Base-by-base conservation (phyloP, 106 monocot species). In the Triglochin maritima region DNA sequence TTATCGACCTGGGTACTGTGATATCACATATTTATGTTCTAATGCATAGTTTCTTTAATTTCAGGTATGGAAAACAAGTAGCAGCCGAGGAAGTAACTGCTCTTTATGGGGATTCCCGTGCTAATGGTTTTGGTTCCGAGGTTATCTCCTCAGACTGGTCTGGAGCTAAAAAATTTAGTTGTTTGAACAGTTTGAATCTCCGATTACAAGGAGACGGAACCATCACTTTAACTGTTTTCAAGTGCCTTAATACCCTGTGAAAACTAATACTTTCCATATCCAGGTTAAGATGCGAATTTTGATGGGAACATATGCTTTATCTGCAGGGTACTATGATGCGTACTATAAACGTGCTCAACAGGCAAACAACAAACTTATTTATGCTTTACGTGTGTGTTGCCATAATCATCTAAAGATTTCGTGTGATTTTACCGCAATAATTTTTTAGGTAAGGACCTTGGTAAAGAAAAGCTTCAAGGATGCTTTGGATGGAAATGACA, bases 251-350 rank as follows among this genome's bases (percentile, higher is more conserved):
- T 62, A 7, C 1, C 46, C 11, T 63, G 45, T 13, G 5, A 63
- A 63, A 47, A 12, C 14, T 4, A 3, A 55, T 55, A 12, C 55
- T 12, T 12, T 9, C 55, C 55, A 10, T 55, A 63, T 63, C 6
- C 64, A 96, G 95, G 95, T 90, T 43, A 96, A 96, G 76, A 87
- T 85, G 90, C 90, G 95, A 85, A 90, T 96, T 75, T 79, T 96
- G 74, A 96, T 90, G 95, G 95, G 94, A 72, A 94, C 94, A 52
- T 96, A 96, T 80, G 95, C 85, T 65, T 74, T 96, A 61, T 96
- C 90, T 46, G 90, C 95, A 68, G 95, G 95, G 4, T 96, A 90
- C 60, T 96, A 90, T 70, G 90, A 96, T 76, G 95, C 95, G 65
- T 96, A 96, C 65, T 90, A 96, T 72, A 96, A 90, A 72, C 83